Evolutionary conservation across 176 grass and related monocot genomes (phyloP).

Genomic region (Cenchrus purpureus): DNA sequence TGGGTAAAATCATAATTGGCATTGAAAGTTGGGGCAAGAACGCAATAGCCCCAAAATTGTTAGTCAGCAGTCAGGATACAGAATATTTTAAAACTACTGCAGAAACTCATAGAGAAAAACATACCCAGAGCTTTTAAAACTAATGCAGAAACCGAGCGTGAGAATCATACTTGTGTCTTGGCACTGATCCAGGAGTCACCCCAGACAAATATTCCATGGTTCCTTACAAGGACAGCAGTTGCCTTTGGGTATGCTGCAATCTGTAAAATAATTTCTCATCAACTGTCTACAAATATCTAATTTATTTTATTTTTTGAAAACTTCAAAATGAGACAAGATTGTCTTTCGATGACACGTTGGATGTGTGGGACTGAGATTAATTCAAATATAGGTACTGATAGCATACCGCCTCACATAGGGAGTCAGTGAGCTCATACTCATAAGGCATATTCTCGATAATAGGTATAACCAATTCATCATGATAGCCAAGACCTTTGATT

Average conservation of each 20-base stretch:
- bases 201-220: slow-evolving; percentile 97
- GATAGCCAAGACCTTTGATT: slow-evolving; percentile 94
- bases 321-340: slow-evolving; percentile 19
- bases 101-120: neutral
- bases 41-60: too few relatives aligned
- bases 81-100: neutral
- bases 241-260: slow-evolving; percentile 91
- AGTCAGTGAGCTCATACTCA: slow-evolving; percentile 91
- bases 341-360: neutral
- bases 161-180: slow-evolving; percentile 81
- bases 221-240: slow-evolving; percentile 93
- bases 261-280: slow-evolving; percentile 47
- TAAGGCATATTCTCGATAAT: slow-evolving; percentile 95
- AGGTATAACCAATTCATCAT: slow-evolving; percentile 88
- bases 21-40: too few relatives aligned
- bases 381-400: slow-evolving; percentile 31
- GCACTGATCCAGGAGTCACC: slow-evolving; percentile 97
- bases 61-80: too few relatives aligned
- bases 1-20: too few relatives aligned
- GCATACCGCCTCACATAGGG: slow-evolving; percentile 78
- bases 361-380: slow-evolving; percentile 18
- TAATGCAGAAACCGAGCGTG: slow-evolving; percentile 8
- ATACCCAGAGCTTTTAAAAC: neutral
- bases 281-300: slow-evolving; percentile 13
- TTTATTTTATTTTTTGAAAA: neutral